phyloP scores from a whole-genome alignment of 2,329 filamentous ascomycete species.

The Myriosclerotinia scirpicola region DNA sequence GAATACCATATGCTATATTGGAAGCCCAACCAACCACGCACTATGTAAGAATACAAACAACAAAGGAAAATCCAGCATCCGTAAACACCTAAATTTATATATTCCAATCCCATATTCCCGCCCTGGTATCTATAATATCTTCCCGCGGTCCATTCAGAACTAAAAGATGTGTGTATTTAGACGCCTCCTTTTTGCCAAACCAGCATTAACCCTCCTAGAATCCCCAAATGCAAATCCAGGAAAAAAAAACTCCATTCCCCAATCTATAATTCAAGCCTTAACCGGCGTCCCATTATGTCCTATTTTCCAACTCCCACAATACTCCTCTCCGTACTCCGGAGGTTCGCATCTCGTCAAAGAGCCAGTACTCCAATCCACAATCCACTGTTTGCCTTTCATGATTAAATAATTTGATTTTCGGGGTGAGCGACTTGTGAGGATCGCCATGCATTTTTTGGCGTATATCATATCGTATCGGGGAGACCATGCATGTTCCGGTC shows the following conservation, averaged over 20 bases:
- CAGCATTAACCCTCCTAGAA: background rate
- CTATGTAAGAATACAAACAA: background rate
- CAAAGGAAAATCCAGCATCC: background rate
- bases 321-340: constrained; percentile 52
- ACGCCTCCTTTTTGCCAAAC: background rate
- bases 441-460: constrained; percentile 60
- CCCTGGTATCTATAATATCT: constrained; percentile 10
- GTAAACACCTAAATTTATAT: constrained; percentile 9
- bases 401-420: constrained; percentile 59
- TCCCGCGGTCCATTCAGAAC: background rate
- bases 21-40: background rate
- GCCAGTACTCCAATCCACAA: constrained; percentile 59
- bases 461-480: constrained; percentile 58
- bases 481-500: constrained; percentile 56
- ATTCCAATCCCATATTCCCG: background rate
- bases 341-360: constrained; percentile 55
- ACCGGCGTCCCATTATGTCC: constrained; percentile 5
- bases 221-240: background rate
- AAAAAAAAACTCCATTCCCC: constrained; percentile 8
- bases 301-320: constrained; percentile 21
- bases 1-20: background rate
- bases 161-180: constrained; percentile 8
- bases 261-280: constrained; percentile 5
- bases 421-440: constrained; percentile 56
- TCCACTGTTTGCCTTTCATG: constrained; percentile 57